phyloP scores from a whole-genome alignment of 169 alveolate genomes.

The Theileria orientalis region DNA sequence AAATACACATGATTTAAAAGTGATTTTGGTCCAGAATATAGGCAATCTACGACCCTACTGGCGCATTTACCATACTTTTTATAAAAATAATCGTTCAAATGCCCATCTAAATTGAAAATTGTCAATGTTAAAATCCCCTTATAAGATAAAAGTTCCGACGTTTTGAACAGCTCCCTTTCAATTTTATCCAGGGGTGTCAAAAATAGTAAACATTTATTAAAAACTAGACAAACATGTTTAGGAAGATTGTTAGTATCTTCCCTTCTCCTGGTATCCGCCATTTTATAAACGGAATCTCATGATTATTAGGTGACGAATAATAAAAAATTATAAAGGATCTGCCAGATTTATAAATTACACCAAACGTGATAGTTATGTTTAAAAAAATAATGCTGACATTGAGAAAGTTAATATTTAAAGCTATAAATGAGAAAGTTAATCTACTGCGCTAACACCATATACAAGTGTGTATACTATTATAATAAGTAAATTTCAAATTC shows the following conservation, averaged over 20 bases:
- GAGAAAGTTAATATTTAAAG: no score
- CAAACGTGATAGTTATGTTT: no score
- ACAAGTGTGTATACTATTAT: background rate
- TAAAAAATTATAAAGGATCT: no score
- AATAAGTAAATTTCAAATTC: no score
- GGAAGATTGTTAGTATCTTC: background rate
- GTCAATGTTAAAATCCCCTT: constrained; percentile 24
- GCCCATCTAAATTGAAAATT: constrained; percentile 37
- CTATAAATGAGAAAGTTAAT: no score
- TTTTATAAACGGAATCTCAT: background rate
- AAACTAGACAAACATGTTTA: constrained; percentile 31
- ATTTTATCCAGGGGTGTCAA: constrained; percentile 25
- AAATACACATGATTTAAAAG: background rate
- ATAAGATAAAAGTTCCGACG: constrained; percentile 14
- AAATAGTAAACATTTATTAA: constrained; percentile 24
- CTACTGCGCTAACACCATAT: no score
- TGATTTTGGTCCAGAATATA: background rate
- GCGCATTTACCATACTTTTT: constrained; percentile 19
- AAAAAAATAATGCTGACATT: no score
- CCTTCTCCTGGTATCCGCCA: background rate
- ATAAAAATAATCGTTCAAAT: constrained; percentile 15
- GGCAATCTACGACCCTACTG: background rate
- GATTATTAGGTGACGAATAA: background rate
- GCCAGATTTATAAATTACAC: background rate
- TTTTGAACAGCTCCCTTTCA: constrained; percentile 27